phyloP scores from a whole-genome alignment of 2,329 filamentous ascomycete species.

The Diaporthe velutina region DNA sequence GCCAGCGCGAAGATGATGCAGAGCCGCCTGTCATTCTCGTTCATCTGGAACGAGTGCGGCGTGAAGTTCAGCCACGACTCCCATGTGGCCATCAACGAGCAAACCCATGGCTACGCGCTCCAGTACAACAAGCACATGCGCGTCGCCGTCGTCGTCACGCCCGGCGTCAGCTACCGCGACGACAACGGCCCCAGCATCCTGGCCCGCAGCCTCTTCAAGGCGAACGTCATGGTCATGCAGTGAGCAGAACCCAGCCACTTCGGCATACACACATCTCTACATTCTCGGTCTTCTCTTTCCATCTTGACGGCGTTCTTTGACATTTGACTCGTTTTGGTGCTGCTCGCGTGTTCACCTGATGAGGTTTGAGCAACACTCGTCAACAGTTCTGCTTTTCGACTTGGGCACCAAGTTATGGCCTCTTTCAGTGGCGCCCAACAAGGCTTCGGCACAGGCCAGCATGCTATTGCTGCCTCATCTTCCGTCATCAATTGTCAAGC shows the following conservation, averaged over 20 bases:
- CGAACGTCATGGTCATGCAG: slow-evolving; percentile 64
- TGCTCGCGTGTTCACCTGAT: not conserved
- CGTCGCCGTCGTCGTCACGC: slow-evolving; percentile 67
- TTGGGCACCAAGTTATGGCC: not conserved
- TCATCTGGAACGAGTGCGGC: slow-evolving; percentile 62
- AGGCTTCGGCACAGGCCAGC: not conserved
- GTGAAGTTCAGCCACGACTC: slow-evolving; percentile 61
- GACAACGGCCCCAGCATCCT: slow-evolving; percentile 61
- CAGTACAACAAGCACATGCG: slow-evolving; percentile 64
- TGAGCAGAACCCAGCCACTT: slow-evolving; percentile 41
- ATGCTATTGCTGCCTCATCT: no score
- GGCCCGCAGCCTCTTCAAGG: slow-evolving; percentile 58
- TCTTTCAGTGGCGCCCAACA: not conserved
- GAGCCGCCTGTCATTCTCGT: slow-evolving; percentile 50
- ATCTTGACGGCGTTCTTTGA: not conserved
- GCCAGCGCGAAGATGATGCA: slow-evolving; percentile 62
- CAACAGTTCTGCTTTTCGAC: not conserved
- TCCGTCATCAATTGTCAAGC: not conserved
- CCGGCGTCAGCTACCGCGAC: slow-evolving; percentile 66
- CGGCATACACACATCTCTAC: not conserved
- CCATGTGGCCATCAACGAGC: slow-evolving; percentile 61
- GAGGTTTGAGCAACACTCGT: not conserved
- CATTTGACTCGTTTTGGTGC: not conserved
- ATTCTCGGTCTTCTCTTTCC: not conserved
- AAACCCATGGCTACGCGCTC: slow-evolving; percentile 55